Conservation (phyloP, 169 alveolate genomes). For the Perkinsus chesapeaki region DNA sequence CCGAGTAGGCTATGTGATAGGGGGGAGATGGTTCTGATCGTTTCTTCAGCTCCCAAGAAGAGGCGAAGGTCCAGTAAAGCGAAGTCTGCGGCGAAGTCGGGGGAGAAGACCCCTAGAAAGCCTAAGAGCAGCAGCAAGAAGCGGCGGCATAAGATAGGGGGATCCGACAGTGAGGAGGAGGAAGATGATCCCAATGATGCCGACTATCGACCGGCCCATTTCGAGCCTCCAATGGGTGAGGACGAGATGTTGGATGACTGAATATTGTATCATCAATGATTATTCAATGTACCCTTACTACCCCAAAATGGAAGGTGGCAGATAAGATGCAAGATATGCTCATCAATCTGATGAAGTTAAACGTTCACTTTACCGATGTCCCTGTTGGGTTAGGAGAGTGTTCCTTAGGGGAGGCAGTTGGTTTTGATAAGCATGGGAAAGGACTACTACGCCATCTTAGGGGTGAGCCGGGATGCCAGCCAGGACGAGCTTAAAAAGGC, state of each 20-base stretch:
- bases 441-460: slow-evolving; percentile 45
- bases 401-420: neutral
- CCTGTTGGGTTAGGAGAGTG: neutral
- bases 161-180: neutral
- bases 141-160: neutral
- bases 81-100: neutral
- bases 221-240: neutral
- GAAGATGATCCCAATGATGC: neutral
- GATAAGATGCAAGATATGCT: neutral
- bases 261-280: neutral
- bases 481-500: slow-evolving; percentile 67
- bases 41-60: neutral
- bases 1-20: too few relatives aligned
- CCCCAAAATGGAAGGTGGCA: neutral
- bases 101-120: neutral
- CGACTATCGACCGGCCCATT: neutral
- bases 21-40: neutral
- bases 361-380: neutral
- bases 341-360: neutral
- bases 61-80: neutral
- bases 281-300: neutral
- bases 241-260: neutral
- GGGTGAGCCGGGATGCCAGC: slow-evolving; percentile 40
- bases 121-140: neutral
- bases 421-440: slow-evolving; percentile 25